A percentile compares a stretch with the other conserved stretches of the same genome.
phyloP scores from a whole-genome alignment of 2,329 filamentous ascomycete genomes.

The Aspergillus costaricaensis region DNA sequence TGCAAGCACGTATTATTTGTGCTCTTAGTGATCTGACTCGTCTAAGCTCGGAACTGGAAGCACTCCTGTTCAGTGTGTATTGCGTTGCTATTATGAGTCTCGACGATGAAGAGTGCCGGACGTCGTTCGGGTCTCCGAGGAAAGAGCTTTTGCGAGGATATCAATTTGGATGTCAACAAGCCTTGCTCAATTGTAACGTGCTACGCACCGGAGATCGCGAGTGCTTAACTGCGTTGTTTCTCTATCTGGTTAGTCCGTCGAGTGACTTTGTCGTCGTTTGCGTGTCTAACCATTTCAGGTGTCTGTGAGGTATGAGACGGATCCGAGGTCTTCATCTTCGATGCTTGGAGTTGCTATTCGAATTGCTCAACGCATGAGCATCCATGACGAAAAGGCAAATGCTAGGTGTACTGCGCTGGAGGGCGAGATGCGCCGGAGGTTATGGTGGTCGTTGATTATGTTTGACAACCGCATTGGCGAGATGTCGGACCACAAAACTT shows the following conservation, averaged over 20 bases:
- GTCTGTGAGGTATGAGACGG: conserved; percentile 59
- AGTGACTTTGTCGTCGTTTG: neutral
- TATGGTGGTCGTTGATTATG: conserved; percentile 72
- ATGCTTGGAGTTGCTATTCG: conserved; percentile 67
- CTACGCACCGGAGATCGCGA: conserved; percentile 47
- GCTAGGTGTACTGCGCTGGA: conserved; percentile 54
- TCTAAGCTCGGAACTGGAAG: conserved; percentile 61
- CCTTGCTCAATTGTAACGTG: conserved; percentile 47
- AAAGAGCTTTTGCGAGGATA: conserved; percentile 44
- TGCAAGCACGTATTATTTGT: conserved; percentile 66
- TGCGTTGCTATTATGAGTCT: conserved; percentile 61
- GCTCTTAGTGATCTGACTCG: conserved; percentile 59
- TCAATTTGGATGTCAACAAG: conserved; percentile 51
- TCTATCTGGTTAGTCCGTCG: conserved; percentile 54
- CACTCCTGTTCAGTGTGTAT: conserved; percentile 69
- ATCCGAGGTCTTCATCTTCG: conserved; percentile 61
- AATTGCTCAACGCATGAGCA: conserved; percentile 67
- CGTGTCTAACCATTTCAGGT: conserved; percentile 47
- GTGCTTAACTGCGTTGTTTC: conserved; percentile 54
- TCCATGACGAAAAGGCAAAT: conserved; percentile 64
- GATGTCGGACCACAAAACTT: conserved; percentile 56
- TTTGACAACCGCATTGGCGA: conserved; percentile 71
- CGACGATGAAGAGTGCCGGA: conserved; percentile 54
- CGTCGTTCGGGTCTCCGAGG: conserved; percentile 40
- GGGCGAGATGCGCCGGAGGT: conserved; percentile 67